Base-by-base conservation (phyloP, 2,329 filamentous ascomycete genomes). In the Gnomoniopsis smithogilvyi region DNA sequence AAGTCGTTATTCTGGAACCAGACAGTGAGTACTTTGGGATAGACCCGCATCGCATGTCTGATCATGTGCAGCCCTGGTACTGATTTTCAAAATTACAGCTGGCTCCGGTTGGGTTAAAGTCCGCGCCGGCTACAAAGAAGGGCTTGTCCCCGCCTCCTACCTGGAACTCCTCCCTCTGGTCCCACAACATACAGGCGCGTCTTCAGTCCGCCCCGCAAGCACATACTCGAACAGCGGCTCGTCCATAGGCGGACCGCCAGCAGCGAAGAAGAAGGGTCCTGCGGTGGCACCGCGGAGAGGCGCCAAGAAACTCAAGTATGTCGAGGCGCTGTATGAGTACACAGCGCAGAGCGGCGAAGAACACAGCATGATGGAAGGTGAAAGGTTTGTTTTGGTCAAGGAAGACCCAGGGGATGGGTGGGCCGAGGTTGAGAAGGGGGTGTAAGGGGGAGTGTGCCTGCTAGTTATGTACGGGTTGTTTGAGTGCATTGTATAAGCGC, bases 381-480 rank as follows among this genome's bases (percentile, higher is more conserved):
- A 99, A 74, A 84, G 87, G 54, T 96, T 99, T 68, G 92, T 99
- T 43, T 79, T 99, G 34, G 86, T 97, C 62, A 92, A 88, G 67
- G 87, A 91, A 58, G 94, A 98, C 70, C 83, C 87, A 0, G 95
- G 95, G 1, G 95, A 98, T 76, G 95, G 95, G 0, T 99, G 95
- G 95, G 91, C 88, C 30, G 95, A 98, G 76, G 95, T 99, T 19
- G 95, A 98, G 77, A 92, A 91, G 73, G 92, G 19, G 93, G 93
- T 1, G 79, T 87, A 45, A 91, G 88, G 51, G 93, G 87, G 70
- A 96, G 92, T 72, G 95, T 99, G 56, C 95, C 95, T 49, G 93
- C 93, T 41, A 96, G 92, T 73, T 99, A 98, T 77, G 84, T 98
- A 61, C 89, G 92, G 74, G 84, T 88, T 68, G 85, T 91, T 53